Percentiles rank a stretch among this genome's conserved stretches.
These are phyloP conservation scores for Tillandsia leiboldiana DNA, from an alignment of 176 grass and related monocot genomes.

Conservation along the genomic window DNA sequence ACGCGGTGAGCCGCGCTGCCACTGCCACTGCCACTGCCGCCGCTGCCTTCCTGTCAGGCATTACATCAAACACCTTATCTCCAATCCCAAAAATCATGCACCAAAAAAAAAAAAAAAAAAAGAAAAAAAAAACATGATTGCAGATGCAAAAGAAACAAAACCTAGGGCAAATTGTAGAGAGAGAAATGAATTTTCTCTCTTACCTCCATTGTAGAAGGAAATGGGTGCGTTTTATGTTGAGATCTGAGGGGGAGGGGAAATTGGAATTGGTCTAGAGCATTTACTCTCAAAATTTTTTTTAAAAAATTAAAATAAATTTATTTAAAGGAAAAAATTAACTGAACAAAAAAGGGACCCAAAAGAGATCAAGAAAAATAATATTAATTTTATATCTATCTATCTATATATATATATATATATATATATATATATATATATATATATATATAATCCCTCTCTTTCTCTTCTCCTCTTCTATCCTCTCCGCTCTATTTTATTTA, in stretches of 20 bases:
- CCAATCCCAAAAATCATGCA: background rate
- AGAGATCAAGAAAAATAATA: too few species aligned
- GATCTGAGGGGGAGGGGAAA: background rate
- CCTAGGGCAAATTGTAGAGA: background rate
- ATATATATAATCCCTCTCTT: too few species aligned
- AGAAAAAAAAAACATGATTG: background rate
- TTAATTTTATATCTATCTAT: too few species aligned
- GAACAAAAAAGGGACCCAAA: too few species aligned
- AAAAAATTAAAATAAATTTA: background rate
- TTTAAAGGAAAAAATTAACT: background rate
- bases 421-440: too few species aligned
- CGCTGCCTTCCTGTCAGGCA: background rate
- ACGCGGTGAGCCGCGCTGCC: constrained; percentile 12
- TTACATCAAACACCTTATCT: constrained; percentile 6
- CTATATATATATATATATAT: too few species aligned
- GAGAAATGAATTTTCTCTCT: background rate
- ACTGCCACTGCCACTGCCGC: background rate
- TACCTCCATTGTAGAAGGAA: background rate
- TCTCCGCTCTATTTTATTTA: too few species aligned
- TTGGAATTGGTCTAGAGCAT: background rate
- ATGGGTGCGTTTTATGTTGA: background rate
- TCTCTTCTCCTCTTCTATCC: too few species aligned
- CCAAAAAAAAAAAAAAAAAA: background rate
- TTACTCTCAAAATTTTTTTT: background rate
- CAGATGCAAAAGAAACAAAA: background rate